Percentiles rank a stretch among this genome's conserved stretches.
Evolutionary conservation across 257 asterid genomes (phyloP).

Genomic region (Petrea volubilis): DNA sequence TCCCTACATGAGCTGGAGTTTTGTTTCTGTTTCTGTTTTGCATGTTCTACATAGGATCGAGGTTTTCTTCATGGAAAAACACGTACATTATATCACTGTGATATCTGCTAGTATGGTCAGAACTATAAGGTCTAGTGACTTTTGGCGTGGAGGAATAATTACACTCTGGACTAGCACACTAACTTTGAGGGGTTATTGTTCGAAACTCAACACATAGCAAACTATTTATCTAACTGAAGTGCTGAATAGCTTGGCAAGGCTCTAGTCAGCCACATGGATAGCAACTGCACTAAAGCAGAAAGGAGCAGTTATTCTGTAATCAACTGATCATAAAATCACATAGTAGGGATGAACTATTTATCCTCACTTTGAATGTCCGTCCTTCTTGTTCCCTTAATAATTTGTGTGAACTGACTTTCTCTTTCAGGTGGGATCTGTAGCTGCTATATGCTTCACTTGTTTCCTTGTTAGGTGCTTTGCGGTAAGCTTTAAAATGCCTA

Average conservation of each 20-base stretch:
- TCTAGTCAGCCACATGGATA: neutral
- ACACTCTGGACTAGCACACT: neutral
- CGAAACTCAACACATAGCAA: neutral
- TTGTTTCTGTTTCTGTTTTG: neutral
- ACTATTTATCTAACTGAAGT: neutral
- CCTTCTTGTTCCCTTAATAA: neutral
- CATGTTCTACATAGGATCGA: neutral
- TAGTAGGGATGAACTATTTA: neutral
- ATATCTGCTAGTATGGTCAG: neutral
- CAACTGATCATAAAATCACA: neutral
- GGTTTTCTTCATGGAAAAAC: conserved; percentile 5
- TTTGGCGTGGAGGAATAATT: conserved; percentile 1
- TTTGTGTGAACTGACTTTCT: conserved; percentile 19
- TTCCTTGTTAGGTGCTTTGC: conserved; percentile 84
- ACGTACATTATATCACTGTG: neutral
- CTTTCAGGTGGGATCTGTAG: conserved; percentile 91
- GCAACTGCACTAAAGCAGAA: neutral
- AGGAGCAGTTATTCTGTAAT: neutral
- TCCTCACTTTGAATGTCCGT: neutral
- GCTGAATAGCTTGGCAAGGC: neutral
- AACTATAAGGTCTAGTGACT: neutral
- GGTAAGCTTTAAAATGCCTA: conserved; percentile 57
- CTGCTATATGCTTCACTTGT: conserved; percentile 90
- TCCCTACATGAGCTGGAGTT: neutral
- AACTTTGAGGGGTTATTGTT: neutral